Evolutionary conservation across 257 asterid genomes (phyloP).

Genomic region (Anisodus acutangulus): DNA sequence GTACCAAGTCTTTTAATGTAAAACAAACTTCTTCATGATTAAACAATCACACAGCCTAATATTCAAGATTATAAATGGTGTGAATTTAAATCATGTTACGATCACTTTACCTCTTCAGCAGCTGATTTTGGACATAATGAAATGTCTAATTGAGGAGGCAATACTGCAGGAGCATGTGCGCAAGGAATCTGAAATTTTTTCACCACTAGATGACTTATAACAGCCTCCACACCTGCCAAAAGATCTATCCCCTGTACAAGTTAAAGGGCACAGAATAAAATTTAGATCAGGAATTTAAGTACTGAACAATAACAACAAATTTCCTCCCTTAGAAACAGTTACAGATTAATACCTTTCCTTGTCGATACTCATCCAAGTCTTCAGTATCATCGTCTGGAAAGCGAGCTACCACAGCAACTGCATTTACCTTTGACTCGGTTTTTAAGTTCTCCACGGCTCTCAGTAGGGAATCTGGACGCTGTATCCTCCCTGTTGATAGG

Average conservation of each 20-base stretch:
- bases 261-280: slow-evolving; percentile 27
- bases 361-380: slow-evolving; percentile 67
- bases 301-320: neutral
- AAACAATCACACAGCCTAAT: neutral
- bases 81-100: neutral
- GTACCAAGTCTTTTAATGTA: neutral
- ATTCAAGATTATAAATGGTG: neutral
- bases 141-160: slow-evolving; percentile 58
- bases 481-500: slow-evolving; percentile 82
- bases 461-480: slow-evolving; percentile 71
- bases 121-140: slow-evolving; percentile 77
- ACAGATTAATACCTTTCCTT: slow-evolving; percentile 59
- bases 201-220: slow-evolving; percentile 89
- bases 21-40: neutral
- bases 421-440: slow-evolving; percentile 60
- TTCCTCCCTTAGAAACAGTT: neutral
- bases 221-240: slow-evolving; percentile 93
- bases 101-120: slow-evolving; percentile 76
- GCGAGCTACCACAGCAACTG: slow-evolving; percentile 87
- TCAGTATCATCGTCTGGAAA: slow-evolving; percentile 84
- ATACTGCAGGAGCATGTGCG: slow-evolving; percentile 89
- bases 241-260: slow-evolving; percentile 71
- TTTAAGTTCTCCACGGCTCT: slow-evolving; percentile 72
- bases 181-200: slow-evolving; percentile 77
- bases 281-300: slow-evolving; percentile 1